Percentiles rank a stretch among this genome's conserved stretches.
These are phyloP conservation scores for Crithidia thermophila DNA, from an alignment of 208 protist species.

Conservation along the genomic window DNA sequence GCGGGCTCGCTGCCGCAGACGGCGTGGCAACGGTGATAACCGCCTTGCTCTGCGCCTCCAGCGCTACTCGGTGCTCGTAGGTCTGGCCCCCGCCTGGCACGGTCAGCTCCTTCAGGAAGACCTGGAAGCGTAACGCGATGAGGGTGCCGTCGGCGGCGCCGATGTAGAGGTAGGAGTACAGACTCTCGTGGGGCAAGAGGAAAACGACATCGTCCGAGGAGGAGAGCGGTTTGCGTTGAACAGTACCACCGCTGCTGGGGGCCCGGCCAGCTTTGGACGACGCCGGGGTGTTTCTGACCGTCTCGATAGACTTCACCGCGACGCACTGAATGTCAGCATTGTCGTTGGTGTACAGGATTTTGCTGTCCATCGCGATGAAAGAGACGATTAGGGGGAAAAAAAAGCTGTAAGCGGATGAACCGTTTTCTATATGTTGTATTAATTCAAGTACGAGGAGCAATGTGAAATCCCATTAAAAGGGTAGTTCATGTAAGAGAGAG, in stretches of 20 bases:
- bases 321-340: slow-evolving; percentile 25
- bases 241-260: neutral
- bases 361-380: slow-evolving; percentile 25
- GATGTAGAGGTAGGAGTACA: slow-evolving; percentile 36
- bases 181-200: slow-evolving; percentile 24
- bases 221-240: slow-evolving; percentile 6
- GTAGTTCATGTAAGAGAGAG: too few species aligned
- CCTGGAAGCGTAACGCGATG: slow-evolving; percentile 30
- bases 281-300: neutral
- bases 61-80: slow-evolving; percentile 21
- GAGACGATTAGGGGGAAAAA: neutral
- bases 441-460: too few species aligned
- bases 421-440: too few species aligned
- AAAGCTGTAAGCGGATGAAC: neutral
- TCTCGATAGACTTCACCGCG: slow-evolving; percentile 30
- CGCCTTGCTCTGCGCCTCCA: slow-evolving; percentile 32
- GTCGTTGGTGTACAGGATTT: slow-evolving; percentile 38
- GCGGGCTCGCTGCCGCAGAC: neutral
- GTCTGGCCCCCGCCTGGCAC: neutral
- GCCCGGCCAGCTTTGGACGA: neutral
- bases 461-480: too few species aligned
- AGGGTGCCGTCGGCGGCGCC: slow-evolving; percentile 33
- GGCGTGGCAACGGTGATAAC: neutral
- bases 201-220: slow-evolving; percentile 10
- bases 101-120: slow-evolving; percentile 9